Percentiles rank a stretch among this genome's conserved stretches.
phyloP scores from a whole-genome alignment of 148 eudicot species.

The Chenopodium quinoa region DNA sequence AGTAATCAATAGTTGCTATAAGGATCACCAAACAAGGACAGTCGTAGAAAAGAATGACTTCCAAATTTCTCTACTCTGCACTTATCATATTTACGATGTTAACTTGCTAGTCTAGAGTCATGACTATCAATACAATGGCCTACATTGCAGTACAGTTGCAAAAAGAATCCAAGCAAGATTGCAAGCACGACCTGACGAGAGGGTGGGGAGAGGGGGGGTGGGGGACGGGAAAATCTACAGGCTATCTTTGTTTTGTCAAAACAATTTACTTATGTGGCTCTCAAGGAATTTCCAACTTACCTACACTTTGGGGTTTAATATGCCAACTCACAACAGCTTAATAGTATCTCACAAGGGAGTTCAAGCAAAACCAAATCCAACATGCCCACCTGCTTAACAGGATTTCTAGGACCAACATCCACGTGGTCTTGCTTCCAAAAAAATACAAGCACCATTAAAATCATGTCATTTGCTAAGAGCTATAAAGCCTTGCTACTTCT shows the following conservation, averaged over 20 bases:
- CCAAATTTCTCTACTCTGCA: not conserved
- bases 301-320: not conserved
- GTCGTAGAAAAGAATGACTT: not conserved
- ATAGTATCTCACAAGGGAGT: not conserved
- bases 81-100: not conserved
- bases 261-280: not conserved
- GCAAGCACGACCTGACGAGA: too few relatives aligned
- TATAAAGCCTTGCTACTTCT: constrained; percentile 1
- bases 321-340: not conserved
- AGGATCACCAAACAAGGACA: not conserved
- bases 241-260: not conserved
- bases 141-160: not conserved
- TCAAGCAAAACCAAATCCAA: not conserved
- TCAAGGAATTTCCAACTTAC: not conserved
- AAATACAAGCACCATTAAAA: not conserved
- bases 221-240: too few relatives aligned
- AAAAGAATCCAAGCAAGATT: not conserved
- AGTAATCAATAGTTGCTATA: too few relatives aligned
- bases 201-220: too few relatives aligned
- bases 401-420: constrained; percentile 1
- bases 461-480: not conserved
- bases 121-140: not conserved
- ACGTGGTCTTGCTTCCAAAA: not conserved
- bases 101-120: not conserved
- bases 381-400: constrained; percentile 2